Evolutionary conservation across 257 asterid genomes (phyloP), one percentile per base, ranked within the genome.

Genomic region (Solanum okadae): DNA sequence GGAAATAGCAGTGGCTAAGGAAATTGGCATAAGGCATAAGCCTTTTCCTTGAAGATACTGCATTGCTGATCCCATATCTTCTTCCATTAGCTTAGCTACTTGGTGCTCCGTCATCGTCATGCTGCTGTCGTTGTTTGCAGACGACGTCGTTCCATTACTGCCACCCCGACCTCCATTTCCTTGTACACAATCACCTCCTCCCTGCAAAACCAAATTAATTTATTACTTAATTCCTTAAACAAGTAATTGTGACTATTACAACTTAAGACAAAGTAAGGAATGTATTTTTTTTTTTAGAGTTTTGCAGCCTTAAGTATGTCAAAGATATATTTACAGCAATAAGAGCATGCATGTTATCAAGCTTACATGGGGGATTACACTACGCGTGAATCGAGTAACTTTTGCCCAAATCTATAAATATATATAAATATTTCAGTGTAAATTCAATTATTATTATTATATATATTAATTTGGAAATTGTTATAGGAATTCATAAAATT

Each of bases 51-150:
- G 99, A 25, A 96, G 96, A 85, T 95, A 96, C 86, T 96, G 99
- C 99, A 96, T 95, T 85, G 99, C 99, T 6, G 99, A 93, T 2
- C 99, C 98, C 99, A 96, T 96, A 72, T 96, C 99, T 29, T 96
- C 98, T 65, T 96, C 99, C 99, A 96, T 95, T 82, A 96, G 91
- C 94, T 95, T 96, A 35, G 94, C 96, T 93, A 96, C 98, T 90
- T 96, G 98, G 83, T 96, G 95, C 93, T 96, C 99, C 88, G 98
- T 92, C 87, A 94, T 94, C 52, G 93, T 95, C 95, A 92, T 90
- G 88, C 91, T 93, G 35, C 93, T 95, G 49, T 91, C 90, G 90
- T 94, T 94, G 78, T 81, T 81, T 6, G 96, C 90, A 22, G 95
- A 92, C 86, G 93, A 93, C 87, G 42, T 81, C 40, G 95, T 90